A percentile compares a stretch with the other conserved stretches of the same genome.
Conservation (phyloP, 192 early-diverging fungal species). For the Entomortierella lignicola region DNA sequence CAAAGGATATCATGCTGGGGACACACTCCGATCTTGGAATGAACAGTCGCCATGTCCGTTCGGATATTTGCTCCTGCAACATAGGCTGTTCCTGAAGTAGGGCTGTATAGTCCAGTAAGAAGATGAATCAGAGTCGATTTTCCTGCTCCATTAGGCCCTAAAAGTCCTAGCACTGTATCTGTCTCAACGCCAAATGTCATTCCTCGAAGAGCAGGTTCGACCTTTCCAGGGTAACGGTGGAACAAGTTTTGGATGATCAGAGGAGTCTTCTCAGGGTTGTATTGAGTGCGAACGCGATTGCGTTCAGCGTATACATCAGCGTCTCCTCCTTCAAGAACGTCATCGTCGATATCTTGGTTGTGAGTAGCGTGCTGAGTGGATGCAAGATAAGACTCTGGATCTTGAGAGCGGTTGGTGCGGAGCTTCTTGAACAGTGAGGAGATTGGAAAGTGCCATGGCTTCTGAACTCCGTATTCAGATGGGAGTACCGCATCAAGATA, state of each 20-base stretch:
- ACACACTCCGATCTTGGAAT: constrained; percentile 62
- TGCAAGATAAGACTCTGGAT: constrained; percentile 11
- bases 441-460: constrained; percentile 52
- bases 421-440: constrained; percentile 16
- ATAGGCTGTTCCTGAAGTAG: constrained; percentile 38
- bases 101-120: constrained; percentile 37
- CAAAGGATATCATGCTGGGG: constrained; percentile 67
- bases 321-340: constrained; percentile 28
- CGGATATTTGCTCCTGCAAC: constrained; percentile 51
- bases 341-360: neutral
- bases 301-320: constrained; percentile 43
- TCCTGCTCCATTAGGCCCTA: constrained; percentile 79
- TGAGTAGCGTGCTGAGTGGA: neutral
- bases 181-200: constrained; percentile 68
- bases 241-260: constrained; percentile 41
- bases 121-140: constrained; percentile 68
- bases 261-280: constrained; percentile 30
- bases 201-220: constrained; percentile 36
- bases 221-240: constrained; percentile 44
- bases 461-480: constrained; percentile 50
- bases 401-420: neutral
- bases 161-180: constrained; percentile 68
- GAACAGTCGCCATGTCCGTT: constrained; percentile 34
- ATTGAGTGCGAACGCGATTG: constrained; percentile 29
- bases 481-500: constrained; percentile 41